A percentile compares a stretch with the other conserved stretches of the same genome.
Conservation (phyloP, 2,329 filamentous ascomycete species). For the Scedosporium aurantiacum region DNA sequence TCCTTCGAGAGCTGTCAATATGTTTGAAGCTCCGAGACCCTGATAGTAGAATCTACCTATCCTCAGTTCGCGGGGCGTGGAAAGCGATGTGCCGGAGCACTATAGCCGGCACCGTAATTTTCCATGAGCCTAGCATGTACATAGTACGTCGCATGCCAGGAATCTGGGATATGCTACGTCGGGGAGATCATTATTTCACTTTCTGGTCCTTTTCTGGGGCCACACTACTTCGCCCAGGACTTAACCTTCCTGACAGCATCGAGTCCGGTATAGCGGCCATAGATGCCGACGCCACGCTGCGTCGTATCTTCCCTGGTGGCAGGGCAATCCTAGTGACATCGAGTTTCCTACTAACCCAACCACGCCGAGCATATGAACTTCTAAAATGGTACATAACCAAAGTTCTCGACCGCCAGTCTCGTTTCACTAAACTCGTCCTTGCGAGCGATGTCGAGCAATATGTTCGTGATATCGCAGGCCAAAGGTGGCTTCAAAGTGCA, state of each 20-base stretch:
- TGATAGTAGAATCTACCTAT: constrained; percentile 30
- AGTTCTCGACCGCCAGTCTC: neutral
- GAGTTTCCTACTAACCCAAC: constrained; percentile 29
- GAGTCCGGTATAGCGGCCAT: neutral
- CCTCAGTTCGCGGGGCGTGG: constrained; percentile 34
- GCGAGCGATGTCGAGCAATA: constrained; percentile 19
- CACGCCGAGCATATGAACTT: constrained; percentile 21
- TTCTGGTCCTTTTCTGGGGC: constrained; percentile 31
- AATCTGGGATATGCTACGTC: constrained; percentile 22
- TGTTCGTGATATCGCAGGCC: constrained; percentile 16
- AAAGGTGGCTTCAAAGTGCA: neutral
- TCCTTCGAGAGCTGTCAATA: constrained; percentile 25
- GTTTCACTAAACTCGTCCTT: constrained; percentile 17
- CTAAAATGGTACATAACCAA: constrained; percentile 23
- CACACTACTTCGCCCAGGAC: constrained; percentile 10
- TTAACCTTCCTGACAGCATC: constrained; percentile 7
- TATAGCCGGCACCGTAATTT: constrained; percentile 24
- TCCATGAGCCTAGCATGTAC: constrained; percentile 32
- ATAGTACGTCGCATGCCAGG: constrained; percentile 27
- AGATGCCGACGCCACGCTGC: constrained; percentile 9
- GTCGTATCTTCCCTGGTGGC: constrained; percentile 20
- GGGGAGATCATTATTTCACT: constrained; percentile 14
- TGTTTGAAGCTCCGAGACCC: constrained; percentile 33
- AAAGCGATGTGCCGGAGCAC: constrained; percentile 24
- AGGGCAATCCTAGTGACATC: constrained; percentile 27